Evolutionary conservation across 805 yeast genomes (phyloP), one percentile per base, ranked within the genome.

Genomic region (Candida silvatica): DNA sequence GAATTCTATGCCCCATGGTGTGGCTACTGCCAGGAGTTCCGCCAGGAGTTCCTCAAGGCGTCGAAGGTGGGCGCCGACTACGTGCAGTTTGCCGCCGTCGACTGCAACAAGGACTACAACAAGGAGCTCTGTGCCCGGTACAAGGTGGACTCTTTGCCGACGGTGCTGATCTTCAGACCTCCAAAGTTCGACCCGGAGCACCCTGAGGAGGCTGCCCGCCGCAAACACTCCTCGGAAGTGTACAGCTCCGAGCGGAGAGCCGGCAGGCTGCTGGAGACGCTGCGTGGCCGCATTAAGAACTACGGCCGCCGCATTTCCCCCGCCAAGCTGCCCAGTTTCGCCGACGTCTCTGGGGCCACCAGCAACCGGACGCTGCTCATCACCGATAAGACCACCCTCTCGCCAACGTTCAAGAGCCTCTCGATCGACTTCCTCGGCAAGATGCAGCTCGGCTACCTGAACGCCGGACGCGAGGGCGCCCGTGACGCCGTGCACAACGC

Each of bases 1-100:
- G 87, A 87, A 61, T 88, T 88, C 58, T 88, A 81, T 57, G 97
- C 97, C 4, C 96, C 97, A 26, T 88, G 97, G 97, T 90, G 98
- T 64, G 96, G 97, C 4, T 86, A 90, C 58, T 90, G 98, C 59
- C 70, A 77, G 48, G 69, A 75, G 38, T 62, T 90, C 34, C 72
- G 76, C 39, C 78, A 81, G 3, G 74, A 74, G 2, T 80, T 67
- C 56, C 62, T 65, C 32, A 78, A 78, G 49, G 74, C 79, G 11
- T 94, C 83, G 5, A 72, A 71, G 34, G 55, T 61, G 20, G 61
- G 83, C 5, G 69, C 71, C 20, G 73, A 71, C 5, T 58, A 72
- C 33, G 71, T 71, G 6, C 74, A 77, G 42, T 77, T 86, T 15
- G 96, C 77, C 9, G 81, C 95, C 29, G 83, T 92, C 9, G 80